Percentiles rank a stretch among this genome's conserved stretches.
These are phyloP conservation scores for Citeromyces nyonsensis DNA, from an alignment of 805 yeast genomes.

Conservation along the genomic window DNA sequence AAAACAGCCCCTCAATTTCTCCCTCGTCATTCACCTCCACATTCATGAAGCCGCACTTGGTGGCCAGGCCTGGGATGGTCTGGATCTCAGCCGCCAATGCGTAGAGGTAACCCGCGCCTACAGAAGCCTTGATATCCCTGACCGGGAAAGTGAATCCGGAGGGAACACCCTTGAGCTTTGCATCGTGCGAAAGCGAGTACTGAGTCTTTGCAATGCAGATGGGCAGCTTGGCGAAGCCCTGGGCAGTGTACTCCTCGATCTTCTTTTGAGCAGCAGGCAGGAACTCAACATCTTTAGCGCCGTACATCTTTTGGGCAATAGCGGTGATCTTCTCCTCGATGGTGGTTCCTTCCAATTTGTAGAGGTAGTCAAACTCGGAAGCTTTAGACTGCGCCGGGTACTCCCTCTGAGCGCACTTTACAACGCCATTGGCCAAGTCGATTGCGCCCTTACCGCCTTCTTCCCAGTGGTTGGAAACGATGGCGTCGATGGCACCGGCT, in stretches of 20 bases:
- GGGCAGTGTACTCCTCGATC: constrained; percentile 66
- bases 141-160: constrained; percentile 88
- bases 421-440: constrained; percentile 71
- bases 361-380: constrained; percentile 29
- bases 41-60: constrained; percentile 93
- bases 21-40: constrained; percentile 87
- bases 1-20: constrained; percentile 86
- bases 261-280: constrained; percentile 69
- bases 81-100: constrained; percentile 94
- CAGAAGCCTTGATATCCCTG: constrained; percentile 84
- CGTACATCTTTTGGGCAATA: constrained; percentile 84
- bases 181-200: constrained; percentile 90
- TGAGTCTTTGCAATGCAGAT: constrained; percentile 97
- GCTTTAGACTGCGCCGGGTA: constrained; percentile 15
- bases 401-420: constrained; percentile 41
- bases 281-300: constrained; percentile 75
- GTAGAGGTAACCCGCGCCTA: constrained; percentile 93
- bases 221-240: constrained; percentile 85
- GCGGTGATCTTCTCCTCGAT: constrained; percentile 69
- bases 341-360: constrained; percentile 45
- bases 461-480: constrained; percentile 88
- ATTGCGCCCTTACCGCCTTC: constrained; percentile 89
- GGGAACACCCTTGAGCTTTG: constrained; percentile 88
- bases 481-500: constrained; percentile 93
- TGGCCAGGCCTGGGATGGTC: constrained; percentile 95